These are phyloP conservation scores for Lecanosticta acicola DNA, from an alignment of 2,329 filamentous ascomycete species.

Conservation along the genomic window DNA sequence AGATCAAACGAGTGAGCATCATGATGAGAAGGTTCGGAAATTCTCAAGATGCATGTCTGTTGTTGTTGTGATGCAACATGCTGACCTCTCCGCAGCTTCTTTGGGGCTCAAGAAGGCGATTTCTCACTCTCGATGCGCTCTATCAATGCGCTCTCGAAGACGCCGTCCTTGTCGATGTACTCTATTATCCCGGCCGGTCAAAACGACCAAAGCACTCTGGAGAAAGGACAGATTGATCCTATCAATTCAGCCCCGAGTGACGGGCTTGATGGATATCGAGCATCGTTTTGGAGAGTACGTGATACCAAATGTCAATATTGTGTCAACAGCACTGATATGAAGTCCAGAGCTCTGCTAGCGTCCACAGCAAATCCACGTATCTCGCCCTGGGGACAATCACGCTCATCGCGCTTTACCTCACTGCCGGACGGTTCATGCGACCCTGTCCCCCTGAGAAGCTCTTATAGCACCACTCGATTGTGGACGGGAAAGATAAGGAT, in stretches of 20 bases:
- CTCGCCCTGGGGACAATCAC: not conserved
- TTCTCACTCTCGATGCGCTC: constrained; percentile 56
- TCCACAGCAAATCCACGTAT: not conserved
- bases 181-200: not conserved
- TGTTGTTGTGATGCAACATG: not conserved
- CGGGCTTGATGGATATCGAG: too few relatives aligned
- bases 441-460: not conserved
- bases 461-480: not conserved
- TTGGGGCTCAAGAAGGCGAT: constrained; percentile 64
- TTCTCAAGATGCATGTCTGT: not conserved
- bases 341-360: too few relatives aligned
- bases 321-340: too few relatives aligned
- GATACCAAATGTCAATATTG: too few relatives aligned
- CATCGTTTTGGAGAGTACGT: too few relatives aligned
- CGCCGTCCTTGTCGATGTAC: constrained; percentile 10
- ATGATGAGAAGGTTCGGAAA: constrained; percentile 71
- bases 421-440: not conserved
- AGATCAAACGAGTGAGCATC: constrained; percentile 62
- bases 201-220: constrained; percentile 6
- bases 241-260: too few relatives aligned
- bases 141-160: constrained; percentile 44
- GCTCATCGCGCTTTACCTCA: not conserved
- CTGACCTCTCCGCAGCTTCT: constrained; percentile 53
- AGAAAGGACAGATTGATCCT: constrained; percentile 14
- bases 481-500: too few relatives aligned